Evolutionary conservation across 441 rosid species (phyloP), one percentile per base, ranked within the genome.

Genomic region (Eruca vesicaria): DNA sequence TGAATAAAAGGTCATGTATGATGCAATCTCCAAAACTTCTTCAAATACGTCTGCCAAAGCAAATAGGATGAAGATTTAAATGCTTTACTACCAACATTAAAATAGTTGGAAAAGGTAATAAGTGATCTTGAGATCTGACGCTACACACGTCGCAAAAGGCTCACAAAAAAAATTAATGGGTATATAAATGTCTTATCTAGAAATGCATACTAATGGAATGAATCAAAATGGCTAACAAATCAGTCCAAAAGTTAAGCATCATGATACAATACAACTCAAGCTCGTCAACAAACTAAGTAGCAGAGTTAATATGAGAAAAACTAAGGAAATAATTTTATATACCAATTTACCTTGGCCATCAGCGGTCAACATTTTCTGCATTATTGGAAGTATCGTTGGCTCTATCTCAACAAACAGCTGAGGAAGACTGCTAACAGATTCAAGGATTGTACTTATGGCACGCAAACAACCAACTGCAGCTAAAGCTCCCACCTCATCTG

Each of bases 401-500:
- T 96, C 99, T 72, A 96, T 70, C 85, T 92, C 92, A 72, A 90
- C 87, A 82, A 96, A 96, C 45, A 96, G 95, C 69, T 92, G 91
- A 63, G 99, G 98, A 80, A 96, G 95, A 77, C 97, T 86, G 84
- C 97, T 90, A 74, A 96, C 94, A 72, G 99, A 96, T 81, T 96
- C 98, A 45, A 96, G 98, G 79, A 96, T 96, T 53, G 98, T 94
- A 83, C 98, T 90, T 80, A 96, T 96, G 75, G 99, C 98, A 38
- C 99, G 98, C 87, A 96, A 83, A 82, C 99, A 96, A 69, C 99
- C 98, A 69, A 96, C 99, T 38, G 98, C 99, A 69, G 98, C 98
- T 75, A 96, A 82, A 76, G 98, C 99, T 81, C 99, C 99, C 82
- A 96, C 83, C 82, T 96, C 98, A 77, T 94, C 98, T 8, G 81